A percentile compares a stretch with the other conserved stretches of the same genome.
Conservation (phyloP, 164 flowering plant species). For the Sedum album region DNA sequence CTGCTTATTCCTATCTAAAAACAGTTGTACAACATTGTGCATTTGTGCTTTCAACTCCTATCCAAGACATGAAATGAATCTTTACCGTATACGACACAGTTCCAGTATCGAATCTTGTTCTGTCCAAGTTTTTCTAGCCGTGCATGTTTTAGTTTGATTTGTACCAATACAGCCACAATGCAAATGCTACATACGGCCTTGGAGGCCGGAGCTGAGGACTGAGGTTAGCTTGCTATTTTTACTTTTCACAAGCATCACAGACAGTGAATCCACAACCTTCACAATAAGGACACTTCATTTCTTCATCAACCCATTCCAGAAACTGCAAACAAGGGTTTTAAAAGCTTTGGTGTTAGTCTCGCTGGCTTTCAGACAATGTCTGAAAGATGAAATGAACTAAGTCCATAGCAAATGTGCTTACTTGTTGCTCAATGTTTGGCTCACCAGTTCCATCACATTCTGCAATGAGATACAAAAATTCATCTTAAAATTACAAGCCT, state of each 20-base stretch:
- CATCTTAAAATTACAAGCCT: background rate
- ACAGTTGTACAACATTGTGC: too few species aligned
- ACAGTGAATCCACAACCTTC: slow-evolving; percentile 62
- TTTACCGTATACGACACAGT: too few species aligned
- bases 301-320: slow-evolving; percentile 86
- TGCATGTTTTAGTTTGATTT: too few species aligned
- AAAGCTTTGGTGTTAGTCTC: background rate
- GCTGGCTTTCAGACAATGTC: background rate
- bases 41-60: too few species aligned
- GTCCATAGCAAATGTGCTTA: slow-evolving; percentile 11
- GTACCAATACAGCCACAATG: too few species aligned
- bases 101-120: too few species aligned
- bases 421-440: slow-evolving; percentile 86
- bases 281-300: slow-evolving; percentile 73
- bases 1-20: too few species aligned
- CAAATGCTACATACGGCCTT: background rate
- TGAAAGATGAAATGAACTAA: background rate
- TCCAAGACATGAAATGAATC: too few species aligned
- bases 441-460: slow-evolving; percentile 98
- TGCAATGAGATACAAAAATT: slow-evolving; percentile 21
- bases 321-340: slow-evolving; percentile 45
- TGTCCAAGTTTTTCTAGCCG: too few species aligned
- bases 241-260: slow-evolving; percentile 70
- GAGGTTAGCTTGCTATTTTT: slow-evolving; percentile 9
- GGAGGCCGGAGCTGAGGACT: too few species aligned